Evolutionary conservation across 192 early-diverging fungal genomes (phyloP).

Genomic region (Funneliformis geosporum): DNA sequence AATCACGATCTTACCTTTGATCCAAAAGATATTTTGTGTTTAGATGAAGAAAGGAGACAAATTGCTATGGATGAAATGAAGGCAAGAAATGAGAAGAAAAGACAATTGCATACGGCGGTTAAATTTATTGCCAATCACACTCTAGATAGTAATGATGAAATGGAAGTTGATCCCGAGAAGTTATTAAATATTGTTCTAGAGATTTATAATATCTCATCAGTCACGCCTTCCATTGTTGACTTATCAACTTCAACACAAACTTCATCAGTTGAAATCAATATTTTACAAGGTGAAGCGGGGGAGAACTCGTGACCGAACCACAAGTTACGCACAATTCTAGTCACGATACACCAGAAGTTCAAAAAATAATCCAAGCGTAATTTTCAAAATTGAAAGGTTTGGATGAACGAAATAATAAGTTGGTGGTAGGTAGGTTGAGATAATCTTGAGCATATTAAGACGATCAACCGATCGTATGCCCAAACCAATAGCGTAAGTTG

Average conservation of each 20-base stretch:
- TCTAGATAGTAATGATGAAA: background rate
- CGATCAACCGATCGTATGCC: too few relatives aligned
- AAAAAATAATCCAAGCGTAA: too few relatives aligned
- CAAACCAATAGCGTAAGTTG: too few relatives aligned
- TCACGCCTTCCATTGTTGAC: background rate
- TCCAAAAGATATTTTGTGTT: slow-evolving; percentile 14
- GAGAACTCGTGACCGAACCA: too few relatives aligned
- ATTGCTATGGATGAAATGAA: background rate
- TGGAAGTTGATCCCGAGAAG: background rate
- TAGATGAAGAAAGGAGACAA: slow-evolving; percentile 2
- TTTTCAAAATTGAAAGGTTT: too few relatives aligned
- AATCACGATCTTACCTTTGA: background rate
- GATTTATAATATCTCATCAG: background rate
- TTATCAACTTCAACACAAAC: background rate
- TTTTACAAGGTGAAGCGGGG: too few relatives aligned
- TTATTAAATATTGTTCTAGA: background rate
- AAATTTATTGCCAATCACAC: background rate
- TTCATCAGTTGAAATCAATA: background rate
- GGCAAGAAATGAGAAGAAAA: background rate
- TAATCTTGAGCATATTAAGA: too few relatives aligned
- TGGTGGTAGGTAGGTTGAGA: too few relatives aligned
- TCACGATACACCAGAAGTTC: too few relatives aligned
- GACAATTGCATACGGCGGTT: background rate
- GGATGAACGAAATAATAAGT: too few relatives aligned
- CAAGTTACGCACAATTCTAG: too few relatives aligned